Percentiles rank a stretch among this genome's conserved stretches.
phyloP scores from a whole-genome alignment of 805 yeast species.

The fission yeast (Schizosaccharomyces pombe) region DNA sequence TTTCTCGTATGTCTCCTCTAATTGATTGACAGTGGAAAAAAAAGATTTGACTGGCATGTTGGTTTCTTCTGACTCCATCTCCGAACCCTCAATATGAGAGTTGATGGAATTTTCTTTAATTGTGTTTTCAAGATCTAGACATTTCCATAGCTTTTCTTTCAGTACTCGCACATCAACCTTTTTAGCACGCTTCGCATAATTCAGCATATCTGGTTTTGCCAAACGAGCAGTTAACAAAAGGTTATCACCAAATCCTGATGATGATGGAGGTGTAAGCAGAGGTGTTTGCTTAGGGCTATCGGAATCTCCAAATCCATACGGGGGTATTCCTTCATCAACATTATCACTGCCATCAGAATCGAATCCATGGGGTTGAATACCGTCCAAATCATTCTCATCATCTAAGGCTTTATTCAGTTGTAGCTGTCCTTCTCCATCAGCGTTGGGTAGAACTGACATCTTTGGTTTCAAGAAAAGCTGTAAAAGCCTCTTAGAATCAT shows the following conservation, averaged over 20 bases:
- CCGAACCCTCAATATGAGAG: neutral
- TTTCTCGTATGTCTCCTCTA: conserved; percentile 29
- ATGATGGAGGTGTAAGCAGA: neutral
- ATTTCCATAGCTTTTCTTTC: conserved; percentile 56
- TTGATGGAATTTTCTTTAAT: neutral
- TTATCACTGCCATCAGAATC: conserved; percentile 20
- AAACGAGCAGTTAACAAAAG: conserved; percentile 5
- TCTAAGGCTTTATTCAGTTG: conserved; percentile 16
- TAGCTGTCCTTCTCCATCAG: conserved; percentile 1
- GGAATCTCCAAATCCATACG: conserved; percentile 18
- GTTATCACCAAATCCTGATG: conserved; percentile 10
- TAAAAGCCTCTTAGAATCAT: conserved; percentile 43
- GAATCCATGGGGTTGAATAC: conserved; percentile 6
- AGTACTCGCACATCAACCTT: conserved; percentile 50
- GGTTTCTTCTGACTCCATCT: conserved; percentile 1
- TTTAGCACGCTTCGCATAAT: conserved; percentile 50
- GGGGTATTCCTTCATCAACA: conserved; percentile 18
- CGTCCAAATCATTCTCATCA: conserved; percentile 56
- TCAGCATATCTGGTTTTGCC: conserved; percentile 17
- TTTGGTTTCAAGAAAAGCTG: conserved; percentile 43
- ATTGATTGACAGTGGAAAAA: conserved; percentile 25
- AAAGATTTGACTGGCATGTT: conserved; percentile 3
- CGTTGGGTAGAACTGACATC: neutral
- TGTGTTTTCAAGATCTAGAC: conserved; percentile 11
- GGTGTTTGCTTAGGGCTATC: conserved; percentile 6